A percentile compares a stretch with the other conserved stretches of the same genome.
Conservation (phyloP, 2,329 filamentous ascomycete species). For the Aspergillus niger region DNA sequence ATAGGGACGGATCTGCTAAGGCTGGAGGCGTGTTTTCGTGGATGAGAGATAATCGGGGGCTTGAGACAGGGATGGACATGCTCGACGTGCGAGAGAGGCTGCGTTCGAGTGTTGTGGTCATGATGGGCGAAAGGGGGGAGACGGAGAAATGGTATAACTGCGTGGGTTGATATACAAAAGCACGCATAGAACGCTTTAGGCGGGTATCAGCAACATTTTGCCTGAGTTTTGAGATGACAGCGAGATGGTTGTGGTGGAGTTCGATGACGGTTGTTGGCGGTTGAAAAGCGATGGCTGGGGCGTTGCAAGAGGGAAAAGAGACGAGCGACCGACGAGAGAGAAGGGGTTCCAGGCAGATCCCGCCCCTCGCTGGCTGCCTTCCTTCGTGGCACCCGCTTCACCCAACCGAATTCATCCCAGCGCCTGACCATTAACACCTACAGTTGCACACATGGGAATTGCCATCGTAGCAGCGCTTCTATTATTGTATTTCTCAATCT, state of each 20-base stretch:
- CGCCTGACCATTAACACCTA: background rate
- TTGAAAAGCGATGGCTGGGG: background rate
- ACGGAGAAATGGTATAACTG: background rate
- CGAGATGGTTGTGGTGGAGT: conserved; percentile 11
- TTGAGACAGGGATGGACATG: conserved; percentile 40
- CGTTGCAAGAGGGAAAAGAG: background rate
- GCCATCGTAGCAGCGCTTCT: too few species aligned
- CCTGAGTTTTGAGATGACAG: conserved; percentile 4
- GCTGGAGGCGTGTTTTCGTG: conserved; percentile 39
- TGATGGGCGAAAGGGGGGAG: conserved; percentile 20
- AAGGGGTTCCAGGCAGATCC: background rate
- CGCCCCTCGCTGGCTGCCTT: background rate
- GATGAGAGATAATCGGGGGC: conserved; percentile 37
- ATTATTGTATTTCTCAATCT: too few species aligned
- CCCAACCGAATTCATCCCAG: background rate
- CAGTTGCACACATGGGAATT: too few species aligned
- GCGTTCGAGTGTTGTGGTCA: conserved; percentile 40
- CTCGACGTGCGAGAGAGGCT: conserved; percentile 42
- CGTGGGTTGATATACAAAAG: background rate
- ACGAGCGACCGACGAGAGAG: background rate
- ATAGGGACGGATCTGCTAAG: conserved; percentile 38
- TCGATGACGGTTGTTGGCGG: conserved; percentile 2
- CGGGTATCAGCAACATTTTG: conserved; percentile 19
- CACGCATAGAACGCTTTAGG: background rate
- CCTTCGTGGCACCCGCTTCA: background rate